Percentiles rank a stretch among this genome's conserved stretches.
phyloP scores from a whole-genome alignment of 2,329 filamentous ascomycete genomes.

The Ophiosphaerella narmari region DNA sequence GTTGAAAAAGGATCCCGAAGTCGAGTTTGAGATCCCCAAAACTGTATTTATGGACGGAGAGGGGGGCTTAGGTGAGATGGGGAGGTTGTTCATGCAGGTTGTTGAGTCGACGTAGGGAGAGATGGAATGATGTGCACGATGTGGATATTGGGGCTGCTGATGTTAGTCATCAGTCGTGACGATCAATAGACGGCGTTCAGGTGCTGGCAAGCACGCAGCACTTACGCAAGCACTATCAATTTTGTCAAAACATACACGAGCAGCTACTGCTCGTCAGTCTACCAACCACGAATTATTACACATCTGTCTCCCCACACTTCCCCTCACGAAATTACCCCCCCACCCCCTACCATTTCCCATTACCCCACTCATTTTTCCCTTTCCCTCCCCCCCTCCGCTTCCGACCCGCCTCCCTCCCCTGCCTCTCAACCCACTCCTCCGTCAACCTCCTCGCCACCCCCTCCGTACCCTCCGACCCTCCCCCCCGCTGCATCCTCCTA shows the following conservation, averaged over 20 bases:
- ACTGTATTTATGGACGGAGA: slow-evolving; percentile 66
- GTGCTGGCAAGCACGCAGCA: too few species aligned
- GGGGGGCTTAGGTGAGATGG: slow-evolving; percentile 36
- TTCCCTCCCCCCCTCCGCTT: slow-evolving; percentile 1
- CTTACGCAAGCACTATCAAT: too few species aligned
- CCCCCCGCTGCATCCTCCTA: neutral
- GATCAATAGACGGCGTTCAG: too few species aligned
- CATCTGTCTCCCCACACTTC: too few species aligned
- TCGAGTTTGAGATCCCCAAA: slow-evolving; percentile 94
- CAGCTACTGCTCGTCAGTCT: too few species aligned
- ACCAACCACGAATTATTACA: too few species aligned
- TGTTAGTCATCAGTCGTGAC: too few species aligned
- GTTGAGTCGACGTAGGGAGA: slow-evolving; percentile 27
- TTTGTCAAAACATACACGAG: too few species aligned
- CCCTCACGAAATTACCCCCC: too few species aligned
- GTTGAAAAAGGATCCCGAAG: slow-evolving; percentile 81
- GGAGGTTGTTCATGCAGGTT: slow-evolving; percentile 38
- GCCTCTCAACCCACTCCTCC: slow-evolving; percentile 26
- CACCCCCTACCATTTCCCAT: neutral
- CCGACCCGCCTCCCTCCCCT: slow-evolving; percentile 12
- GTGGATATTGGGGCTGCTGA: too few species aligned
- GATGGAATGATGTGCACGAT: too few species aligned
- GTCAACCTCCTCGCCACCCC: slow-evolving; percentile 15
- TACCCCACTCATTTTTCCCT: neutral
- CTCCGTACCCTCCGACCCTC: slow-evolving; percentile 6